Percentiles rank a stretch among this genome's conserved stretches.
These are phyloP conservation scores for Cutaneotrichosporon dermatis DNA, from an alignment of 1,284 basidiomycete genomes.

Conservation along the genomic window DNA sequence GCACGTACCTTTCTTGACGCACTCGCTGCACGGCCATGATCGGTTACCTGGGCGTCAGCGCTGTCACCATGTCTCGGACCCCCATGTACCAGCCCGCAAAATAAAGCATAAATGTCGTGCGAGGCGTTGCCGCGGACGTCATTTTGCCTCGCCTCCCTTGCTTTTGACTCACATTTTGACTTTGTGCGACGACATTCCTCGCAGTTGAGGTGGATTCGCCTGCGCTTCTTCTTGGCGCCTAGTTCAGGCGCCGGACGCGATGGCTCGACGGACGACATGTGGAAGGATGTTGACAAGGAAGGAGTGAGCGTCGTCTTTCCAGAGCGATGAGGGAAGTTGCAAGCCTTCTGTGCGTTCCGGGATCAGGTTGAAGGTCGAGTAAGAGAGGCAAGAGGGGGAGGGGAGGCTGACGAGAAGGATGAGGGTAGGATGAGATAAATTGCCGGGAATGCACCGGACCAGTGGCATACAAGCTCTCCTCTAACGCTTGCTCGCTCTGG, in stretches of 20 bases:
- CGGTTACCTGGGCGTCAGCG: constrained; percentile 15
- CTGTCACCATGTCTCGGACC: background rate
- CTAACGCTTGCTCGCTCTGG: too few species aligned
- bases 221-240: constrained; percentile 14
- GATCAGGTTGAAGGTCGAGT: too few species aligned
- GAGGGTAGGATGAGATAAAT: background rate
- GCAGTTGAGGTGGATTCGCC: constrained; percentile 21
- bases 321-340: too few species aligned
- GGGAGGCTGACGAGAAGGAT: too few species aligned
- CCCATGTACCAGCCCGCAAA: background rate
- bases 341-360: too few species aligned
- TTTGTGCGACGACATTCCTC: constrained; percentile 22
- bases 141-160: background rate
- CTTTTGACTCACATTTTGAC: constrained; percentile 15
- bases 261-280: background rate
- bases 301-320: background rate
- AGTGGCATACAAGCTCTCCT: too few species aligned
- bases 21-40: constrained; percentile 22
- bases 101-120: background rate
- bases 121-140: background rate
- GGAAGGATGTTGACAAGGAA: background rate
- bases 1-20: constrained; percentile 19
- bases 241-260: background rate
- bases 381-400: too few species aligned
- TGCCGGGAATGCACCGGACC: too few species aligned